These are phyloP conservation scores for Harringtonia aguacate DNA, from an alignment of 2,329 filamentous ascomycete genomes.

Conservation along the genomic window DNA sequence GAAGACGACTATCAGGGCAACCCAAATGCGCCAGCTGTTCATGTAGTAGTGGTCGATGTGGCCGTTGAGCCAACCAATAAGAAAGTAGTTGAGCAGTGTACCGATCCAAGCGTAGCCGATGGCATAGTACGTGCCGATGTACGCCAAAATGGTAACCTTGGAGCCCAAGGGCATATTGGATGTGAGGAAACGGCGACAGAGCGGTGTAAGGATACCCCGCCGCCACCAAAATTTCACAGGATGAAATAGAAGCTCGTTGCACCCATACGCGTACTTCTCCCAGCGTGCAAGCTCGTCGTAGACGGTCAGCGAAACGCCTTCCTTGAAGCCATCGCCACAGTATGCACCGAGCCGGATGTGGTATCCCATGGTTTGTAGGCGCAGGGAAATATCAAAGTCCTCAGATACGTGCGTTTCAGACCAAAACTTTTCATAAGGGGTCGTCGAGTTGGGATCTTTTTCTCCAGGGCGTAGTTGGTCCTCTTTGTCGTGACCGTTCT, in stretches of 20 bases:
- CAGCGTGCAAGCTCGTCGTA: constrained; percentile 77
- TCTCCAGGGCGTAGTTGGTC: no score
- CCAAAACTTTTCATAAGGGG: constrained; percentile 63
- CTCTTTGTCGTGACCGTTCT: constrained; percentile 26
- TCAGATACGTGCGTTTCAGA: constrained; percentile 71
- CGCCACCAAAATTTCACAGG: constrained; percentile 63
- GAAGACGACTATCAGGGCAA: constrained; percentile 70
- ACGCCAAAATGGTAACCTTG: constrained; percentile 66
- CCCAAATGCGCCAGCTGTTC: constrained; percentile 70
- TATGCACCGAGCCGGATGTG: constrained; percentile 63
- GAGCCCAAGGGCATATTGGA: constrained; percentile 66
- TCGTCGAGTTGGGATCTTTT: no score
- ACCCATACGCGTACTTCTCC: constrained; percentile 82
- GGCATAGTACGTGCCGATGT: constrained; percentile 73
- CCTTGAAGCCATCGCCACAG: constrained; percentile 66
- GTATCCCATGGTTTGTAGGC: constrained; percentile 62
- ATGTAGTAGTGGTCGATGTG: constrained; percentile 73
- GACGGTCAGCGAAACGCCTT: constrained; percentile 73
- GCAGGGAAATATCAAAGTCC: constrained; percentile 73
- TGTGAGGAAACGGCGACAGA: constrained; percentile 64
- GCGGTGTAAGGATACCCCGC: constrained; percentile 65
- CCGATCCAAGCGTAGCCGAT: constrained; percentile 67
- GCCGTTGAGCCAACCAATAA: constrained; percentile 66
- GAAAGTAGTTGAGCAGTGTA: constrained; percentile 64
- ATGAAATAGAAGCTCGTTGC: constrained; percentile 73